Base-by-base conservation (phyloP, 768 basidiomycete genomes). In the Scleroderma bovista region DNA sequence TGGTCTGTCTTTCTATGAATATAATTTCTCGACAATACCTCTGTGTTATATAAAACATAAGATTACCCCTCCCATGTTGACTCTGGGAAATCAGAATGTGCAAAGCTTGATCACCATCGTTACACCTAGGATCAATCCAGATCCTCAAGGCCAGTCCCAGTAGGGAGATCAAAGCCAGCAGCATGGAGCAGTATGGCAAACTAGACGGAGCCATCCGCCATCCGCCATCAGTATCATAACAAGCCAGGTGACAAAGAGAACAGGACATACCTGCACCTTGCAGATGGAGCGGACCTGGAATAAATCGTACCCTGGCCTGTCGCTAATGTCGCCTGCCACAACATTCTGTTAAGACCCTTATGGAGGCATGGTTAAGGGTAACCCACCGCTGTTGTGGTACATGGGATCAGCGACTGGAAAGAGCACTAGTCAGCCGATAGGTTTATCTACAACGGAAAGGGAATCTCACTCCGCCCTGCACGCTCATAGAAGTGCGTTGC, bases 401-500 rank as follows among this genome's bases (percentile, higher is more conserved):
- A 88, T 88, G 10, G 90, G 90, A 64, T 93, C 92, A 16, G 76
- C 82, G 61, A 96, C 92, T 83, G 51, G 33, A 46, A n/a, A n/a
- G 17, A 17, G 32, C 10, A 9, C 12, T 33, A 46, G 22, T 46
- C 45, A 48, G 51, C n/a, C n/a, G n/a, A n/a, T n/a, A n/a, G n/a
- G n/a, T n/a, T n/a, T n/a, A 34, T 10, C 6, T 24, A 29, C 1
- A 13, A 7, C n/a, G 22, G 43, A 11, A 43, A 19, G 13, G 13
- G 26, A 41, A n/a, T 66, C 78, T 47, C 58, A 82, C 80, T 81
- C 10, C 79, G 80, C 6, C 90, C 92, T 0, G 84, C 87, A 40
- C 90, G 83, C 61, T 94, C 93, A 60, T 93, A 95, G 16, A 95
- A 80, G 57, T 90, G 86, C 0, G 89, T 89, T 0, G 93, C 78